Percentiles rank a stretch among this genome's conserved stretches.
Conservation (phyloP, 2,329 filamentous ascomycete species). For the Botrytis deweyae region DNA sequence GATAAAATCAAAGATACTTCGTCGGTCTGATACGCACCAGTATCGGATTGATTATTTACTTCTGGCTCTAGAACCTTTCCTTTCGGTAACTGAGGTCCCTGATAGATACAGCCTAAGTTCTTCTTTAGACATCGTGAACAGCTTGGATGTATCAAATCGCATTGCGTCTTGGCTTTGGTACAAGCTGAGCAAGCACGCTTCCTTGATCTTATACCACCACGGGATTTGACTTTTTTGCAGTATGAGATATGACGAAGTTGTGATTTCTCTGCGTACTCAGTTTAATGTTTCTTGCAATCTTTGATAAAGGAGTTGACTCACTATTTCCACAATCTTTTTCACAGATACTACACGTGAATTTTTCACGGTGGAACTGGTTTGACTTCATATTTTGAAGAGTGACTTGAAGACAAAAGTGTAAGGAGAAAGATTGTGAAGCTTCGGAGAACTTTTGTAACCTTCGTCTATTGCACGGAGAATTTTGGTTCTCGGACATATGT, state of each 20-base stretch:
- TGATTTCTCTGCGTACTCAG: constrained; percentile 23
- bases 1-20: neutral
- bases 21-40: neutral
- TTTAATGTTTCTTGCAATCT: neutral
- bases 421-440: neutral
- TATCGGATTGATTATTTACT: neutral
- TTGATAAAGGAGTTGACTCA: constrained; percentile 6
- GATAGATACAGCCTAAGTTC: constrained; percentile 24
- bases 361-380: neutral
- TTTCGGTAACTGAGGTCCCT: neutral
- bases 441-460: constrained; percentile 4
- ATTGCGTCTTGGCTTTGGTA: constrained; percentile 28
- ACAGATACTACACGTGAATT: constrained; percentile 27
- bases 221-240: constrained; percentile 26
- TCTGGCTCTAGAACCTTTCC: neutral
- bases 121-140: constrained; percentile 27
- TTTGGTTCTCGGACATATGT: neutral
- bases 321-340: constrained; percentile 26
- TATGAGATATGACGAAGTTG: constrained; percentile 28
- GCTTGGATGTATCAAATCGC: constrained; percentile 23
- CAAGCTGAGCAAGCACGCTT: constrained; percentile 28
- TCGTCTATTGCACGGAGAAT: neutral
- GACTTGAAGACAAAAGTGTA: neutral
- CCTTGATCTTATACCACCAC: constrained; percentile 17
- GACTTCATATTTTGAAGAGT: neutral